These are phyloP conservation scores for Rutstroemia sp. DNA, from an alignment of 2,329 filamentous ascomycete genomes.

Conservation along the genomic window DNA sequence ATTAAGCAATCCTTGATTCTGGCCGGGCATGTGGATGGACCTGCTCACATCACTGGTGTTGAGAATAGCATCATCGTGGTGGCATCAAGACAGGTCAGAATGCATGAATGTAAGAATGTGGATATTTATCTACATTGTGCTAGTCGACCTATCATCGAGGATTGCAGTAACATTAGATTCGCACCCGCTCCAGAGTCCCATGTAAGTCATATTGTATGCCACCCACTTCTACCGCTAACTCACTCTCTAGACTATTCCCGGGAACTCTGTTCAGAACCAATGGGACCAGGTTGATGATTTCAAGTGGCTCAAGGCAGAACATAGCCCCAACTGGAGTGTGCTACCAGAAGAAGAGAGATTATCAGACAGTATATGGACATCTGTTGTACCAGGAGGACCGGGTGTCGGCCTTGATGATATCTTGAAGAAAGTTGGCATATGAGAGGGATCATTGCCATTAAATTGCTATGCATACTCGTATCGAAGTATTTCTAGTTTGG, in stretches of 20 bases:
- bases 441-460: slow-evolving; percentile 1
- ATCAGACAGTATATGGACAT: slow-evolving; percentile 58
- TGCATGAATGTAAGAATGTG: slow-evolving; percentile 79
- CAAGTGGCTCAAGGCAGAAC: slow-evolving; percentile 85
- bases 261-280: slow-evolving; percentile 46
- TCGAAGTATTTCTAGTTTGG: too few relatives aligned
- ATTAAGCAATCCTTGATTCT: slow-evolving; percentile 66
- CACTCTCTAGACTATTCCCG: slow-evolving; percentile 19
- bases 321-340: slow-evolving; percentile 81
- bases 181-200: slow-evolving; percentile 64
- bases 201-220: slow-evolving; percentile 41
- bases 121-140: slow-evolving; percentile 76
- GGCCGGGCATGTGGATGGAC: slow-evolving; percentile 69
- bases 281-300: slow-evolving; percentile 96
- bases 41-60: slow-evolving; percentile 75
- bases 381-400: slow-evolving; percentile 56
- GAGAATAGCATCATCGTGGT: slow-evolving; percentile 70
- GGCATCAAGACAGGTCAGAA: slow-evolving; percentile 77
- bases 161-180: slow-evolving; percentile 73
- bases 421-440: slow-evolving; percentile 43
- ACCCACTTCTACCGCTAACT: slow-evolving; percentile 5
- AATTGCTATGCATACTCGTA: neutral
- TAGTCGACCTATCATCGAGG: slow-evolving; percentile 89
- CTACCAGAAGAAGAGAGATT: slow-evolving; percentile 55
- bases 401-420: slow-evolving; percentile 59